A percentile compares a stretch with the other conserved stretches of the same genome.
phyloP scores from a whole-genome alignment of 2,329 filamentous ascomycete genomes.

The Cytospora mali region DNA sequence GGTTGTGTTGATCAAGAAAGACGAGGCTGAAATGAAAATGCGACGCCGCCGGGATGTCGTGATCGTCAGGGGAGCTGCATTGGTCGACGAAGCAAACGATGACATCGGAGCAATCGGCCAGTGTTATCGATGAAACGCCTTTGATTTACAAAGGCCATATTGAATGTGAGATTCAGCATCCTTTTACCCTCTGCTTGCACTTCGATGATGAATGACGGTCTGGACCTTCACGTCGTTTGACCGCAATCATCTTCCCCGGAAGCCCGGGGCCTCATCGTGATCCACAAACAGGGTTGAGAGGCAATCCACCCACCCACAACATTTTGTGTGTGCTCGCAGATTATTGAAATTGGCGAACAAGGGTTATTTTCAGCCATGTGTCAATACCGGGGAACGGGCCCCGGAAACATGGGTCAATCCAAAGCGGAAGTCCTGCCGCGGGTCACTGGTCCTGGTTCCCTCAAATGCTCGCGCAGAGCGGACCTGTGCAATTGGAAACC shows the following conservation, averaged over 20 bases:
- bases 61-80: constrained; percentile 25
- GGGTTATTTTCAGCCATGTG: constrained; percentile 29
- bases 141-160: constrained; percentile 1
- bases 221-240: constrained; percentile 19
- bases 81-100: constrained; percentile 3
- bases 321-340: constrained; percentile 22
- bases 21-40: constrained; percentile 23
- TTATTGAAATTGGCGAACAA: constrained; percentile 22
- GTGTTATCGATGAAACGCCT: constrained; percentile 10
- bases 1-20: constrained; percentile 11
- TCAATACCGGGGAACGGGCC: constrained; percentile 27
- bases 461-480: constrained; percentile 20
- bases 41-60: constrained; percentile 13
- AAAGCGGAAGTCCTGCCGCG: constrained; percentile 25
- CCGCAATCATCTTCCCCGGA: constrained; percentile 15
- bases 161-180: neutral
- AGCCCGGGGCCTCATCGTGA: constrained; percentile 2
- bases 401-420: constrained; percentile 24
- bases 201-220: constrained; percentile 16
- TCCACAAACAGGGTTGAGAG: constrained; percentile 18
- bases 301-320: constrained; percentile 7
- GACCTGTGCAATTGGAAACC: constrained; percentile 11
- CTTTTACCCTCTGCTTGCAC: constrained; percentile 1
- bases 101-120: constrained; percentile 22
- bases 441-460: constrained; percentile 19